Evolutionary conservation across 2,329 filamentous ascomycete species (phyloP).

Genomic region (Neodidymelliopsis sp.): DNA sequence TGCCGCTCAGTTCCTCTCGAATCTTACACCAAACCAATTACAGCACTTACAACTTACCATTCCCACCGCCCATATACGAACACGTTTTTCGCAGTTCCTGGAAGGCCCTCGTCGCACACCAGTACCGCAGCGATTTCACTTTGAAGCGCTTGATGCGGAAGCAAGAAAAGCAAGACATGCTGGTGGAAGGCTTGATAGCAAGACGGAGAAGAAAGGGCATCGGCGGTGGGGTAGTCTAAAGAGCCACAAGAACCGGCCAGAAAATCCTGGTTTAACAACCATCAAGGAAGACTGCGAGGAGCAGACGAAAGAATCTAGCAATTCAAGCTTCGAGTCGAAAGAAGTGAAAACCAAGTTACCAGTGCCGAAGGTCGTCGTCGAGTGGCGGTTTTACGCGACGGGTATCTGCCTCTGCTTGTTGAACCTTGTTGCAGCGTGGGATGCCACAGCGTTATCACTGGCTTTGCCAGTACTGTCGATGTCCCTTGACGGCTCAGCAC

Average conservation of each 20-base stretch:
- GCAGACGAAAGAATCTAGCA: background rate
- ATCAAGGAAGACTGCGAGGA: slow-evolving; percentile 8
- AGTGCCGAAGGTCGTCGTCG: slow-evolving; percentile 11
- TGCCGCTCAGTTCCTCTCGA: slow-evolving; percentile 29
- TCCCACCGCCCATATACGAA: slow-evolving; percentile 17
- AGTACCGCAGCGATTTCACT: slow-evolving; percentile 30
- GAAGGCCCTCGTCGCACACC: slow-evolving; percentile 25
- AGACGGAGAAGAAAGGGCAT: too few species aligned
- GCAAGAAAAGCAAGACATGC: background rate
- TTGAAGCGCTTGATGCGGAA: slow-evolving; percentile 23
- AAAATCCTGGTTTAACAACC: background rate
- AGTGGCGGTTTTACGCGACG: slow-evolving; percentile 37
- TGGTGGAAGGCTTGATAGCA: too few species aligned
- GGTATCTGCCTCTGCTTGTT: slow-evolving; percentile 31
- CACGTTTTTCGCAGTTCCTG: slow-evolving; percentile 28
- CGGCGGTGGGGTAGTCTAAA: too few species aligned
- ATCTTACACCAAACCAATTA: slow-evolving; percentile 23
- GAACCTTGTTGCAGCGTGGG: slow-evolving; percentile 34
- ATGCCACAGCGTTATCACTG: slow-evolving; percentile 31
- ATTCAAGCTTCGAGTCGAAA: slow-evolving; percentile 18
- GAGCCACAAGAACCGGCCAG: too few species aligned
- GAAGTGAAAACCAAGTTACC: slow-evolving; percentile 14
- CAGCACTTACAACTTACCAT: slow-evolving; percentile 27
- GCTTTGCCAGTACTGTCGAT: slow-evolving; percentile 45
- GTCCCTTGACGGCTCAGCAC: slow-evolving; percentile 45